Evolutionary conservation across 352 stramenopile species (phyloP).

Genomic region (Phytophthora chlamydospora): DNA sequence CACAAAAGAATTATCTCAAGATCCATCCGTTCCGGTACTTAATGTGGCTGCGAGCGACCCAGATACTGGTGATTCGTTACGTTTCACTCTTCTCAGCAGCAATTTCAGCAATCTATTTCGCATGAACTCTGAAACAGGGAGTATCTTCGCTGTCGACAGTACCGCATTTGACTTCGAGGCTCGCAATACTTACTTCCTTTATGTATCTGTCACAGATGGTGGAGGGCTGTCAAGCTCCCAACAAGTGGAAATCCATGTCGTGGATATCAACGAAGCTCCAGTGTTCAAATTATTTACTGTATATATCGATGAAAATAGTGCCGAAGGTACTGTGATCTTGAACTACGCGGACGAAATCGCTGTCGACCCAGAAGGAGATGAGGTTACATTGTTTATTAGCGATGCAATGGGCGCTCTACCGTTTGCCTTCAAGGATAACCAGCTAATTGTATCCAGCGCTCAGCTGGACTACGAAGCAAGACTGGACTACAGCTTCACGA

Average conservation of each 20-base stretch:
- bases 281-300: constrained; percentile 29
- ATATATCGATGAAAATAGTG: constrained; percentile 30
- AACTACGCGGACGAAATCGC: constrained; percentile 11
- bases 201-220: constrained; percentile 40
- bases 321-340: constrained; percentile 18
- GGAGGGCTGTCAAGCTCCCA: constrained; percentile 33
- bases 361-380: constrained; percentile 28
- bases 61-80: constrained; percentile 19
- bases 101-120: constrained; percentile 44
- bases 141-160: constrained; percentile 42
- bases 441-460: constrained; percentile 18
- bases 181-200: constrained; percentile 19
- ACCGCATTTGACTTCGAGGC: constrained; percentile 55
- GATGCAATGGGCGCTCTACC: constrained; percentile 3
- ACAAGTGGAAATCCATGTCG: constrained; percentile 40
- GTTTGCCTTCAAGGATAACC: constrained; percentile 27
- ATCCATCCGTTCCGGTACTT: constrained; percentile 29
- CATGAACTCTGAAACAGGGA: constrained; percentile 43
- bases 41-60: constrained; percentile 26
- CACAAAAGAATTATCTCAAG: constrained; percentile 28
- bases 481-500: constrained; percentile 9
- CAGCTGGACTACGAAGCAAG: constrained; percentile 27
- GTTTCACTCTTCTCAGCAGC: constrained; percentile 20
- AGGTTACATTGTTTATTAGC: constrained; percentile 13
- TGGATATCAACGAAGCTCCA: constrained; percentile 56